Percentiles rank a stretch among this genome's conserved stretches.
Evolutionary conservation across 768 basidiomycete genomes (phyloP).

Genomic region (Suillus ampliporus): DNA sequence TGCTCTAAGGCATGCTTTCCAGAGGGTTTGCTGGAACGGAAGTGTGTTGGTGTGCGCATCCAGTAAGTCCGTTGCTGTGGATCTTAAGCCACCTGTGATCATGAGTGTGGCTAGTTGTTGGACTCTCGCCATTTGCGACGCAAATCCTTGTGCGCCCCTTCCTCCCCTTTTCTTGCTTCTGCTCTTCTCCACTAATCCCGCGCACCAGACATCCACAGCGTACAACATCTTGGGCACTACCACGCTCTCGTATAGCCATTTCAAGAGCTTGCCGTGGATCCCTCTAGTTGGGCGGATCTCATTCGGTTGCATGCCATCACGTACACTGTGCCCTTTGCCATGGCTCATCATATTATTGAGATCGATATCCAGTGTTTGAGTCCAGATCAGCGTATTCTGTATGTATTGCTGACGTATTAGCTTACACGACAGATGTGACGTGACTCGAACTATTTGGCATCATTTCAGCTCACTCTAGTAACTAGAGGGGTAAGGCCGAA

Average conservation of each 20-base stretch:
- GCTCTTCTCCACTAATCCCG: not conserved
- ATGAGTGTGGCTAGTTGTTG: constrained; percentile 24
- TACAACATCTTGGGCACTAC: constrained; percentile 39
- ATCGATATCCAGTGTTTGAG: not conserved
- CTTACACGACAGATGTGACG: no score
- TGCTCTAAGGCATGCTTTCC: constrained; percentile 10
- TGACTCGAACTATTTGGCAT: no score
- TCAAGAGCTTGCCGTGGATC: constrained; percentile 14
- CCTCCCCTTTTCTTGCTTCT: not conserved
- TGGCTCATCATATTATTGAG: not conserved
- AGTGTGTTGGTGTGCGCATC: constrained; percentile 22
- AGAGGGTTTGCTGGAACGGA: constrained; percentile 16
- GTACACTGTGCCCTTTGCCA: not conserved
- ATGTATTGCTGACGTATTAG: not conserved
- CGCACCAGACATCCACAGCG: constrained; percentile 28
- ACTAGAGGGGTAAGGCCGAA: no score
- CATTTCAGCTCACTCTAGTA: no score
- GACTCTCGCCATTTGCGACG: constrained; percentile 14
- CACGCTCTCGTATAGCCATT: constrained; percentile 30
- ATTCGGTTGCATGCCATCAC: not conserved
- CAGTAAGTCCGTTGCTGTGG: constrained; percentile 26
- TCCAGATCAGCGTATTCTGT: not conserved
- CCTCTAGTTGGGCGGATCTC: constrained; percentile 19
- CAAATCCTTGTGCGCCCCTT: not conserved
- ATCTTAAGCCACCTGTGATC: constrained; percentile 27